Percentiles rank a stretch among this genome's conserved stretches.
These are phyloP conservation scores for Clitoria ternatea DNA, from an alignment of 306 rosid genomes.

Conservation along the genomic window DNA sequence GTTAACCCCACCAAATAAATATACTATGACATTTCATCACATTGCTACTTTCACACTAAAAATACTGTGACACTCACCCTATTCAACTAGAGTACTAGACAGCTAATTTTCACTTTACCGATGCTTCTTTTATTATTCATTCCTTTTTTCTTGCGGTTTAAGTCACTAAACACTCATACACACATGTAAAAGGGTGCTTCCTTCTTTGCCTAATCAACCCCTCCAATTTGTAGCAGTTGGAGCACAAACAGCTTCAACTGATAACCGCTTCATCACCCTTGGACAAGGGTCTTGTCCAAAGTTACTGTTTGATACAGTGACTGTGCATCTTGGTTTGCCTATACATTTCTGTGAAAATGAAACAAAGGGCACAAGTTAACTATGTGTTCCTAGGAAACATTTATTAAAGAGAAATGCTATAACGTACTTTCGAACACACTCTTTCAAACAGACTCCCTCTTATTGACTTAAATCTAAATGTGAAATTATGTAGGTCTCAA, in stretches of 20 bases:
- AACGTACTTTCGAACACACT: too few species aligned
- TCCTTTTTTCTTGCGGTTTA: slow-evolving; percentile 38
- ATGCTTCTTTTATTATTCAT: slow-evolving; percentile 24
- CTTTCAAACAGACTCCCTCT: too few species aligned
- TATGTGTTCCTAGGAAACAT: background rate
- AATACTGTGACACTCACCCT: slow-evolving; percentile 31
- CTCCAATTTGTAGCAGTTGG: slow-evolving; percentile 37
- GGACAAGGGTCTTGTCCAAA: slow-evolving; percentile 76
- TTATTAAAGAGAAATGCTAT: too few species aligned
- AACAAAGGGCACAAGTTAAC: background rate
- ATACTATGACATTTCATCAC: slow-evolving; percentile 6
- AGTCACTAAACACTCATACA: slow-evolving; percentile 34
- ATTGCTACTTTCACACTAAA: slow-evolving; percentile 15
- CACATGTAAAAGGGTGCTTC: background rate
- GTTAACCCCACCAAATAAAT: slow-evolving; percentile 29
- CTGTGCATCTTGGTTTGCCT: slow-evolving; percentile 52
- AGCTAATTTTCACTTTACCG: slow-evolving; percentile 22
- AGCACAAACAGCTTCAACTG: slow-evolving; percentile 66
- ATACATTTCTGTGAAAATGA: slow-evolving; percentile 45
- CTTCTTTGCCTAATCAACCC: slow-evolving; percentile 30
- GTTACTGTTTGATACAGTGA: slow-evolving; percentile 40
- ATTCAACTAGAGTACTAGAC: slow-evolving; percentile 8
- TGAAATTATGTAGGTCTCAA: too few species aligned
- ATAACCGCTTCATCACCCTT: slow-evolving; percentile 41
- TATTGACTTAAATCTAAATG: too few species aligned